Base-by-base conservation (phyloP, 23 red algal species). In the Agarophyton chilense region DNA sequence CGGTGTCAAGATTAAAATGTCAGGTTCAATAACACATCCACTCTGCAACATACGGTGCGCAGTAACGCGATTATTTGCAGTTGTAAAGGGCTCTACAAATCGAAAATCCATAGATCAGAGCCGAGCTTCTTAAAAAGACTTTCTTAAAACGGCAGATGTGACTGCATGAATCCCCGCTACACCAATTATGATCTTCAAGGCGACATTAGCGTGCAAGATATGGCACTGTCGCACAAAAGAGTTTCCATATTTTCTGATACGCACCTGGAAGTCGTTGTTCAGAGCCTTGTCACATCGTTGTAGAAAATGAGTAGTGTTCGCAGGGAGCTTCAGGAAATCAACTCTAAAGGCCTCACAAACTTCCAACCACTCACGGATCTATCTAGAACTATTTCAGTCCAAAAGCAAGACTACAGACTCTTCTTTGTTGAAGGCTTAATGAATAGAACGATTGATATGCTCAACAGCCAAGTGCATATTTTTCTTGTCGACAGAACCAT, bases 301-400 rank as follows among this genome's bases (percentile, higher is more conserved):
- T 26, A 78, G 74, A 50, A 78, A 56, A 55, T 78, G 47, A 21
- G 74, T 78, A 2, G 74, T 78, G 74, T 78, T 78, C 55, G 74
- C 4, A 2, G 47, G 74, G 2, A 78, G 74, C 25, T 57, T 78
- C 9, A 78, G 6, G 1, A 78, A 44, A 1, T 10, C 10, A 4
- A 78, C 55, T 10, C 43, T 55, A 6, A 7, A 2, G 2, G 1
- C 52, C 39, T 50, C 74, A 12, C 17, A 55, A 1, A 36, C 11
- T 54, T 78, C 74, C 2, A 78, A 26, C 74, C 74, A 78, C 0
- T 55, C 3, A 1, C 53, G 0, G 17, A 44, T 57, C 4, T 78
- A 1, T 5, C 74, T 2, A 2, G 74, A 78, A 25, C 74, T 78
- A 46, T 78, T 19, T 14, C 74, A 44, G 46, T 78, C 74, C 8